Conservation (phyloP, 2,329 filamentous ascomycete genomes). For the Seiridium unicorne region DNA sequence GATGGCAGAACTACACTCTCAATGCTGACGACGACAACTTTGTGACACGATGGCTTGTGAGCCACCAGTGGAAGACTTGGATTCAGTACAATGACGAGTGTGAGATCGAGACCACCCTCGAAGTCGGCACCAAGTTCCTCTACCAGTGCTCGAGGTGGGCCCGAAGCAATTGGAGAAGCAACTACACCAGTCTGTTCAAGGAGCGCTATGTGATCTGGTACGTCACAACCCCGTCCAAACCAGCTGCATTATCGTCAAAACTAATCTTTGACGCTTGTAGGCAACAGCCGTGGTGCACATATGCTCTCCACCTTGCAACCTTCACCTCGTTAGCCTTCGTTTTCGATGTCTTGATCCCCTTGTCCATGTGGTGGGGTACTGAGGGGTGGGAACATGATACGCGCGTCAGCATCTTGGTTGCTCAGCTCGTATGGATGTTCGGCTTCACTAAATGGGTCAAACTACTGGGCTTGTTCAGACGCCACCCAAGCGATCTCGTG, state of each 20-base stretch:
- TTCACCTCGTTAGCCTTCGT: constrained; percentile 84
- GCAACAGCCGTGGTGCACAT: constrained; percentile 89
- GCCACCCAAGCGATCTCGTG: constrained; percentile 77
- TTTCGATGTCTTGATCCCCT: constrained; percentile 72
- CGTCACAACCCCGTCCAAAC: constrained; percentile 40
- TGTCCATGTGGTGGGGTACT: constrained; percentile 68
- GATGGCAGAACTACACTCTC: constrained; percentile 83
- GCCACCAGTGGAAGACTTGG: constrained; percentile 88
- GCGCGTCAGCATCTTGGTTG: constrained; percentile 54
- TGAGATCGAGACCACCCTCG: constrained; percentile 88
- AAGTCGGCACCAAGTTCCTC: constrained; percentile 84
- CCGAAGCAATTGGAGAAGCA: constrained; percentile 96
- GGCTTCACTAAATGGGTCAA: constrained; percentile 87
- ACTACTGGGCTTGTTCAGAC: constrained; percentile 80
- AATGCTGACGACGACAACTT: constrained; percentile 99
- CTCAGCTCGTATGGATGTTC: constrained; percentile 73
- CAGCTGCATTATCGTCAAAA: not conserved
- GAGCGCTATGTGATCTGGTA: constrained; percentile 86
- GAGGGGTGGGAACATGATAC: constrained; percentile 54
- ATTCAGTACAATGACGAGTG: constrained; percentile 92
- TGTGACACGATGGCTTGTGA: constrained; percentile 93
- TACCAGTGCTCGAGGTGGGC: constrained; percentile 95
- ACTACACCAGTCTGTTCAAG: constrained; percentile 82
- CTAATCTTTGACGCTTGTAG: not conserved
- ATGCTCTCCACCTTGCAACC: constrained; percentile 89